phyloP scores from a whole-genome alignment of 148 eudicot genomes.

The Dysphania ambrosioides region DNA sequence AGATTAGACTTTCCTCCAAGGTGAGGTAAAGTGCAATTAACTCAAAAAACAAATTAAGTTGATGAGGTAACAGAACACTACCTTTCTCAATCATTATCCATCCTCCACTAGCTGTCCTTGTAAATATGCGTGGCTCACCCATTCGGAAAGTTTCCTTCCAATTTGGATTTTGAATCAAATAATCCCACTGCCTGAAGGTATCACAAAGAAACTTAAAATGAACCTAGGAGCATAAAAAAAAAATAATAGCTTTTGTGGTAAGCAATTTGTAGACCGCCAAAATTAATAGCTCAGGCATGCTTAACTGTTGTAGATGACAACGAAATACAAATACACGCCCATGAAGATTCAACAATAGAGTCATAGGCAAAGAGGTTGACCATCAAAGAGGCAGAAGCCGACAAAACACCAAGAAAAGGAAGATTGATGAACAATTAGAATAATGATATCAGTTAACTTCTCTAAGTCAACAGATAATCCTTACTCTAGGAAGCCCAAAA shows the following conservation, averaged over 20 bases:
- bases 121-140: constrained; percentile 58
- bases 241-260: not conserved
- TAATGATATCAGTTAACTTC: not conserved
- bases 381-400: not conserved
- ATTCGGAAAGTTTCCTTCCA: constrained; percentile 61
- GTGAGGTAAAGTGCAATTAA: not conserved
- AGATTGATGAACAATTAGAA: not conserved
- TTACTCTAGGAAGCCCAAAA: constrained; percentile 1
- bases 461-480: not conserved
- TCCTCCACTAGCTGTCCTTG: constrained; percentile 42
- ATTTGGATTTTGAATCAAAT: constrained; percentile 58
- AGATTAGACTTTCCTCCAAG: not conserved
- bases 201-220: not conserved
- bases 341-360: not conserved
- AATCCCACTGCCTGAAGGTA: constrained; percentile 54
- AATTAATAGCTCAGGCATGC: not conserved
- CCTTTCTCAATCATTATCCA: constrained; percentile 45
- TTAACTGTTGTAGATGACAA: not conserved
- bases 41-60: not conserved
- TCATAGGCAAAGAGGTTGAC: not conserved
- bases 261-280: not conserved
- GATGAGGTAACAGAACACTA: constrained; percentile 2
- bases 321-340: not conserved
- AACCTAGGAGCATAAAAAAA: not conserved
- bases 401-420: not conserved